Evolutionary conservation across 2,329 filamentous ascomycete species (phyloP).

Genomic region (Orbilia oligospora): DNA sequence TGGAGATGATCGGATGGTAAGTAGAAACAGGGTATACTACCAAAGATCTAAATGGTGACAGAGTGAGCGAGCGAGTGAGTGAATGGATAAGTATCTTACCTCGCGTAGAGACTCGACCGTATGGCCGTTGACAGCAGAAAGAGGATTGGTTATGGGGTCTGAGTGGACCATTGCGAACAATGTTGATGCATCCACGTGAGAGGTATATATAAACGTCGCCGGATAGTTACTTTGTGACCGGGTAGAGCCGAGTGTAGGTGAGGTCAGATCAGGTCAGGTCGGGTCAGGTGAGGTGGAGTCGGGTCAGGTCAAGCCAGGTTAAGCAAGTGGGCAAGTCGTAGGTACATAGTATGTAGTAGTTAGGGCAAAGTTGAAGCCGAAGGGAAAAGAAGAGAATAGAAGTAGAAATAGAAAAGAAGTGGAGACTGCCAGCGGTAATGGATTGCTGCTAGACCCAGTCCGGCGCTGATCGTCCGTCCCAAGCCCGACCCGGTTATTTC

Average conservation of each 20-base stretch:
- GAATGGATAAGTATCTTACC: constrained; percentile 11
- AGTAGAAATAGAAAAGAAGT: not conserved
- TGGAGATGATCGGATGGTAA: too few relatives aligned
- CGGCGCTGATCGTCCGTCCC: constrained; percentile 14
- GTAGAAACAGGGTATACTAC: too few relatives aligned
- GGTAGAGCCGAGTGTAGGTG: not conserved
- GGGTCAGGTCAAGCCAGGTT: not conserved
- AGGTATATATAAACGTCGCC: not conserved
- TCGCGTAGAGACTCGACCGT: constrained; percentile 53
- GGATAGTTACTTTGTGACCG: not conserved
- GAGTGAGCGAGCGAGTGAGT: too few relatives aligned
- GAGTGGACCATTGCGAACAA: constrained; percentile 5
- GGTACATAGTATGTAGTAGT: too few relatives aligned
- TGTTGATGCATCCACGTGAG: constrained; percentile 6
- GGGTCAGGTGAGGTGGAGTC: not conserved
- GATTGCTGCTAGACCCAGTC: constrained; percentile 15
- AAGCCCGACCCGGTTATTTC: not conserved
- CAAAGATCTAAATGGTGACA: not conserved
- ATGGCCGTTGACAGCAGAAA: constrained; percentile 35
- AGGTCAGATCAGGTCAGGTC: constrained; percentile 1
- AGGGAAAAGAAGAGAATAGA: not conserved
- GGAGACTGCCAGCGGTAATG: constrained; percentile 14
- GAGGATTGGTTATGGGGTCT: constrained; percentile 6
- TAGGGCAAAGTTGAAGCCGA: not conserved
- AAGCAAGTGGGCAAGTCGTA: not conserved